Evolutionary conservation across 306 rosid genomes (phyloP), one percentile per base, ranked within the genome.

Genomic region (Sindora glabra): DNA sequence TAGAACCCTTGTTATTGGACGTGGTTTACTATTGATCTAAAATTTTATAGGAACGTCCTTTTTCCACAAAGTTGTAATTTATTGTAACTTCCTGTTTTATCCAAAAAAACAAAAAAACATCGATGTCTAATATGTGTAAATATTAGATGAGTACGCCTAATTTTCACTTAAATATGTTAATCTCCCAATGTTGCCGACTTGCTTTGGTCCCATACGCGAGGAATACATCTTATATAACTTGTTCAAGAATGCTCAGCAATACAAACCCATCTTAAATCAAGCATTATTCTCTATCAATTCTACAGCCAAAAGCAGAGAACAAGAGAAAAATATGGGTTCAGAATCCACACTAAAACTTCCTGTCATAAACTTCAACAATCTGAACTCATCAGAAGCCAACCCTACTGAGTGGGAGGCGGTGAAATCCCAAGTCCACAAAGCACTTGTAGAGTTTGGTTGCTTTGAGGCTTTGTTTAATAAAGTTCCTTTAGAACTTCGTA

Each of bases 401-500:
- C 68, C 65, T 15, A 26, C 67, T 3, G 72, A 83, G 33, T 86
- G 95, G 95, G 81, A 75, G 9, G 56, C 14, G 23, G 74, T 78
- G 71, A 86, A 71, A 53, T 54, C 80, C 26, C 81, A 59, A 75
- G 97, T 86, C 15, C 29, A 62, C 39, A 18, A 76, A 44, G 88
- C 87, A 48, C 78, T 81, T 40, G 74, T 52, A 36, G 85, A 83
- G 42, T 89, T 58, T 37, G 96, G 94, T 55, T 85, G 86, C 75
- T 86, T 86, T 62, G 87, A 89, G 74, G 91, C 80, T 18, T 37
- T 51, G 33, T 86, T 79, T 60, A 62, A 68, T 40, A 62, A 70
- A 73, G 77, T 89, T 27, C 69, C 79, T 32, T 11, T 56, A 14
- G 68, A 83, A 6, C 55, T 75, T 60, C 48, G 66, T 2, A 77